Percentiles rank a stretch among this genome's conserved stretches.
These are phyloP conservation scores for Zymoseptoria pseudotritici DNA, from an alignment of 2,329 filamentous ascomycete genomes.

Conservation along the genomic window DNA sequence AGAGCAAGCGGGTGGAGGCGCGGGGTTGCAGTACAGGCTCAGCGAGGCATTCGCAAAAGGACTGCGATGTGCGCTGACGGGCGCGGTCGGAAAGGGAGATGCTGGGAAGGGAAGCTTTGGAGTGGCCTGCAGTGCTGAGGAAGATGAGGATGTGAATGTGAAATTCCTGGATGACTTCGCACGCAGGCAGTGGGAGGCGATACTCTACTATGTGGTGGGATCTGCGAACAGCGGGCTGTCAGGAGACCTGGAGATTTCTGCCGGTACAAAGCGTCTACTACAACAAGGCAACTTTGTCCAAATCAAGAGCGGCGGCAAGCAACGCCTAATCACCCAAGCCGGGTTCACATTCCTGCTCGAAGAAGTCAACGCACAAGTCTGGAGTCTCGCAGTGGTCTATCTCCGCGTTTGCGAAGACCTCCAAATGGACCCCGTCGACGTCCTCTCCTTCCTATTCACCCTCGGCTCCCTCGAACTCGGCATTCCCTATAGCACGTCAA, in stretches of 20 bases:
- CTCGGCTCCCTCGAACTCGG: slow-evolving; percentile 89
- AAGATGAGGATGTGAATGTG: slow-evolving; percentile 58
- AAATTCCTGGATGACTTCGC: slow-evolving; percentile 77
- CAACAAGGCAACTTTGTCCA: slow-evolving; percentile 75
- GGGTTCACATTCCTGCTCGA: slow-evolving; percentile 94
- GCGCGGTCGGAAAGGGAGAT: slow-evolving; percentile 48
- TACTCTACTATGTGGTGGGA: slow-evolving; percentile 89
- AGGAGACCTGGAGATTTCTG: slow-evolving; percentile 42
- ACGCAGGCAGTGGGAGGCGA: slow-evolving; percentile 86
- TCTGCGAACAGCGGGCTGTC: slow-evolving; percentile 51
- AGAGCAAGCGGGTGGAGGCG: slow-evolving; percentile 49
- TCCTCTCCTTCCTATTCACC: slow-evolving; percentile 92
- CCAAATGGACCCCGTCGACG: slow-evolving; percentile 81
- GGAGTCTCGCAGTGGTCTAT: slow-evolving; percentile 90
- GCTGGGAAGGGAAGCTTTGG: slow-evolving; percentile 85
- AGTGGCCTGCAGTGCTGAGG: slow-evolving; percentile 63
- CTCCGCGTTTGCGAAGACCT: slow-evolving; percentile 66
- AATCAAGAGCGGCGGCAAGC: slow-evolving; percentile 25
- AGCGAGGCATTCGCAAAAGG: slow-evolving; percentile 77
- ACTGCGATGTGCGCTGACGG: slow-evolving; percentile 73
- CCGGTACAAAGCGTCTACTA: slow-evolving; percentile 78
- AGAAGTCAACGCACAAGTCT: slow-evolving; percentile 93
- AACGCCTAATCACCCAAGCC: slow-evolving; percentile 69
- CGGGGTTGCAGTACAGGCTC: slow-evolving; percentile 65
- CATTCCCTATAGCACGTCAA: slow-evolving; percentile 78